Evolutionary conservation across 2,329 filamentous ascomycete genomes (phyloP), one percentile per base, ranked within the genome.

Genomic region (Epichloe typhina): DNA sequence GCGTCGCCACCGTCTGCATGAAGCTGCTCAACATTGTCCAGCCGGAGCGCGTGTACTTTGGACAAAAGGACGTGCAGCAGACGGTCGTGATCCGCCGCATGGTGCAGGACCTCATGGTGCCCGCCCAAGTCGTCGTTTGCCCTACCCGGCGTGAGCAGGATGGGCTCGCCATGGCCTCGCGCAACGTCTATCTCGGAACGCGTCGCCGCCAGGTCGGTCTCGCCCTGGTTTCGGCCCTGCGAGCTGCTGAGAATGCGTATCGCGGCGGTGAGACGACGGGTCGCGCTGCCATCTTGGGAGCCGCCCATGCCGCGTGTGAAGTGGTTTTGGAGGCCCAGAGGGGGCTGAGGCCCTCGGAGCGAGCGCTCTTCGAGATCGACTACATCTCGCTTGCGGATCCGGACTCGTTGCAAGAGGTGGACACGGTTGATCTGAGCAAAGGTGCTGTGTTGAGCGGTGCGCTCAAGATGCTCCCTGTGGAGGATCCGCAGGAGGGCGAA

Each of bases 11-110:
- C 1, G 85, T 98, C 2, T 96, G 90, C 71, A 93, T 91, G 79
- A 98, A 93, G 66, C 66, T 72, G 23, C 72, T 72, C 63, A 72
- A 71, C 56, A 65, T 70, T 19, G 67, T 72, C 17, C 70, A 71
- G 60, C 82, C 86, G 0, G 83, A 88, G 53, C 73, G 77, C 4
- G 85, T 86, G 19, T 90, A 95, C 69, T 96, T 98, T 71, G 93
- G 93, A 4, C 93, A 97, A 67, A 98, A 98, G 70, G 93, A 98
- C 66, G 82, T 96, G 19, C 93, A 98, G 72, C 93, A 98, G 69
- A 95, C 89, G 0, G 86, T 95, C 17, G 79, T 98, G 11, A 86
- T 98, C 61, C 83, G 80, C 61, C 81, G 86, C 43, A 82, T 98
- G 79, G 86, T 96, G 35, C 76, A 81, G 57, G 93, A 98, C 66